Base-by-base conservation (phyloP, 1,284 basidiomycete genomes). In the Earliella scabrosa region DNA sequence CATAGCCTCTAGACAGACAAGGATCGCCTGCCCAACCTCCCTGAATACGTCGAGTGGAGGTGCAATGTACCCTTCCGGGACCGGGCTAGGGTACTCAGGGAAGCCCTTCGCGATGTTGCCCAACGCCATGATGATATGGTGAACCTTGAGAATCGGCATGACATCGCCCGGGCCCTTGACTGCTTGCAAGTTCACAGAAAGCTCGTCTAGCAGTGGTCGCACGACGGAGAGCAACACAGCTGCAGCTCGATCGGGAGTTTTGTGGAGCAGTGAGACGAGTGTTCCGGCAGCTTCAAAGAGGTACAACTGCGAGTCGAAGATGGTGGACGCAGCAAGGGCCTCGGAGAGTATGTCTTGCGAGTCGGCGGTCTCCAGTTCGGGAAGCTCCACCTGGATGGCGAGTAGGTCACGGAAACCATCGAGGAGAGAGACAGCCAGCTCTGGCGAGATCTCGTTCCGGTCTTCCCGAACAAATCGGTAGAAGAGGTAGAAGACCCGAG, bases 91-190 rank as follows among this genome's bases (percentile, higher is more conserved):
- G 65, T 88, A 90, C 68, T 93, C 90, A 0, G 97, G 97, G 77
- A 99, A 99, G 8, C 98, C 98, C 75, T 98, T 98, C 45, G 95
- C 93, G 51, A 99, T 86, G 67, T 93, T 94, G 16, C 96, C 96
- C 13, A 98, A 80, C 1, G 96, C 97, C 83, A 98, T 92, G 68
- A 99, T 92, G 63, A 92, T 82, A 74, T 99, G 97, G 68, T 99
- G 97, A n/a, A 95, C 87, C 70, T 89, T 89, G 44, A 98, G 79
- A 62, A 98, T 87, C 5, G 90, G 83, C 44, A 89, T 71, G 7
- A 92, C 75, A 64, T 94, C 90, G 49, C 82, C 77, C 2, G 75
- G 68, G 14, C 82, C 82, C 63, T 84, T 79, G 57, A 81, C 83
- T 16, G 79, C 77, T 63, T 88, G 86, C 40, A 95, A 76, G 63